Base-by-base conservation (phyloP, 495 filamentous ascomycete genomes). In the Penicillium cinerascens region DNA sequence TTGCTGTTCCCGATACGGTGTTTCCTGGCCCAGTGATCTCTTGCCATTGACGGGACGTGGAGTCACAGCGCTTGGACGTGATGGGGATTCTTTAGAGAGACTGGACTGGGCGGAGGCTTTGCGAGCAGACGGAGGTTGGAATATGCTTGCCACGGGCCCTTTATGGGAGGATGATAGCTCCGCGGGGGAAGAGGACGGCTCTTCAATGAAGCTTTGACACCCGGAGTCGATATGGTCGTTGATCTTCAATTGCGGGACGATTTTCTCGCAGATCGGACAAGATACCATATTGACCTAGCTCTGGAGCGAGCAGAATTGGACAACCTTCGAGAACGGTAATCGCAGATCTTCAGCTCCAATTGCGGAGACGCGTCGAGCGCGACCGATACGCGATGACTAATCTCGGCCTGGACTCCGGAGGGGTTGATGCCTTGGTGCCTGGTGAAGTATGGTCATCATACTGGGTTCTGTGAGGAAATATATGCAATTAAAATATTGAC, bases 151-250 rank as follows among this genome's bases (percentile, higher is more conserved):
- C 7, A 87, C 82, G 0, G 76, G 60, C 15, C 69, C 67, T 57
- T 79, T 70, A 52, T 81, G 82, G 2, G 74, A 68, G 21, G 72
- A 69, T 16, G 73, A 66, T 29, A 65, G 57, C 27, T 78, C 74
- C 36, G 52, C 53, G 57, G 69, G 44, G 58, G 69, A 67, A 59
- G 72, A 59, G 43, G 69, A 58, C 26, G 69, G 60, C 49, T 69
- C 56, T 70, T 79, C 67, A 41, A 87, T 62, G 59, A 83, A 83
- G 16, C 66, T 73, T 59, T 83, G 69, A 70, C 93, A 97, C 59
- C 81, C 80, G 15, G 88, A 91, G 68, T 98, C 93, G 58, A 98
- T 83, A 65, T 98, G 93, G 44, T 79, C 77, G 67, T 98, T 98
- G 73, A 98, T 98, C 51, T 87, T 81, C 47, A 73, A 58, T 47